Conservation (phyloP, 148 eudicot species). For the Gaultheria prostrata region DNA sequence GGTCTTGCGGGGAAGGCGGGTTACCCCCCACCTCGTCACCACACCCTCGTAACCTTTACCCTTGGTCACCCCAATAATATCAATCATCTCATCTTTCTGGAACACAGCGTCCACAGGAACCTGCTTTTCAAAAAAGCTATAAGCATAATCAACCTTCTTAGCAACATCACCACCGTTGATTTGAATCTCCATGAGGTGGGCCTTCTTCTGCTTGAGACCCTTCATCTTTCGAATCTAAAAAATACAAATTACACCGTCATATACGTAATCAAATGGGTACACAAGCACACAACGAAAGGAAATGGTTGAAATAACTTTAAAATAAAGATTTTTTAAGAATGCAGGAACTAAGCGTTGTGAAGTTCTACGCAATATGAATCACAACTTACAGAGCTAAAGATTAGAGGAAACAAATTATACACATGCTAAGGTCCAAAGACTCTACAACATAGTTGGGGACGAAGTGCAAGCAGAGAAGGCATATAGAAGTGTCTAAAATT, state of each 20-base stretch:
- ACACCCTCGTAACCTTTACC: constrained; percentile 54
- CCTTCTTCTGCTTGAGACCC: constrained; percentile 49
- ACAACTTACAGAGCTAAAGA: too few species aligned
- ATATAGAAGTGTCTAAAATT: background rate
- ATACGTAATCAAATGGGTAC: background rate
- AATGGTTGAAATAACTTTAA: background rate
- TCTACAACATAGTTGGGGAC: background rate
- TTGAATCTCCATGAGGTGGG: constrained; percentile 48
- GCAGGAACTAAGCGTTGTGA: too few species aligned
- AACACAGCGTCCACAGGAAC: constrained; percentile 46
- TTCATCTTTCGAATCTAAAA: constrained; percentile 41
- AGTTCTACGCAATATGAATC: background rate
- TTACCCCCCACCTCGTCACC: constrained; percentile 51
- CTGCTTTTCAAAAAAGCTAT: constrained; percentile 39
- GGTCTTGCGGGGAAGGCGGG: constrained; percentile 47
- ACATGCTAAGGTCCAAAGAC: background rate
- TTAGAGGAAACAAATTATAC: background rate
- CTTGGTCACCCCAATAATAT: constrained; percentile 47
- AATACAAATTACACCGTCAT: background rate
- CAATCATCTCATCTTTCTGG: constrained; percentile 55
- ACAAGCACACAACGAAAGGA: background rate
- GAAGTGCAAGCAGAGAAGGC: background rate
- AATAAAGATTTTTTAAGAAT: too few species aligned
- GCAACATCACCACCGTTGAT: constrained; percentile 41
- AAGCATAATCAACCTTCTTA: constrained; percentile 42